phyloP scores from a whole-genome alignment of 2,329 filamentous ascomycete species.

The Huntiella savannae region DNA sequence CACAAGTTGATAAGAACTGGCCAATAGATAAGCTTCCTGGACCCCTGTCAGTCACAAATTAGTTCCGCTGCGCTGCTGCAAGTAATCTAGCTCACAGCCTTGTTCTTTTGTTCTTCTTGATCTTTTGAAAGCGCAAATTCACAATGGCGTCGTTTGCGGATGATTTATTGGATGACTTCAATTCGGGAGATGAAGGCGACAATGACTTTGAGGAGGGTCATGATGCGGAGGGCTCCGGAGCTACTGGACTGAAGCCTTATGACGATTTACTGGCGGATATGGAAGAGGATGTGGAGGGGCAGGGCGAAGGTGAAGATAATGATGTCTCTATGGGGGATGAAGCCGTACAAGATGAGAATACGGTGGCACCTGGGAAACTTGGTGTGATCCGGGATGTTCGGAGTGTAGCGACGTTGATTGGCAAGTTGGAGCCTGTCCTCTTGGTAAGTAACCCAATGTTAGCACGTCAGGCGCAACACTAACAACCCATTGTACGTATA shows the following conservation, averaged over 20 bases:
- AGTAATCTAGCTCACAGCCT: constrained; percentile 6
- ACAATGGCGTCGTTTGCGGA: constrained; percentile 80
- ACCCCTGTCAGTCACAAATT: neutral
- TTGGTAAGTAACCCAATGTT: constrained; percentile 44
- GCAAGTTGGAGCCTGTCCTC: constrained; percentile 59
- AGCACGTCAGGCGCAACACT: neutral
- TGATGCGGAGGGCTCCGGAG: constrained; percentile 16
- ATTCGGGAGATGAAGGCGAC: constrained; percentile 24
- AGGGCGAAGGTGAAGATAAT: constrained; percentile 22
- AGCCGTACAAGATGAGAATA: constrained; percentile 45
- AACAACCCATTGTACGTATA: constrained; percentile 23
- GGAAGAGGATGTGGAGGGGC: constrained; percentile 38
- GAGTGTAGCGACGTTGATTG: constrained; percentile 63
- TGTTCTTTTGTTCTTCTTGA: neutral
- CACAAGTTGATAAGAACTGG: neutral
- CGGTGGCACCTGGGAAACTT: constrained; percentile 64
- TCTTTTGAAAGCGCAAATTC: neutral
- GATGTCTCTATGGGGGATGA: constrained; percentile 43
- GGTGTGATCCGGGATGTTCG: constrained; percentile 57
- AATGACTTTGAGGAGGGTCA: constrained; percentile 13
- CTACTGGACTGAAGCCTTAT: constrained; percentile 34
- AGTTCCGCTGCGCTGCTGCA: constrained; percentile 2
- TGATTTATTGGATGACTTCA: constrained; percentile 76
- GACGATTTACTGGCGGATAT: constrained; percentile 38
- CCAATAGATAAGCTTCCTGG: constrained; percentile 9